Evolutionary conservation across 106 monocot genomes (phyloP).

Genomic region (Allium cepa): DNA sequence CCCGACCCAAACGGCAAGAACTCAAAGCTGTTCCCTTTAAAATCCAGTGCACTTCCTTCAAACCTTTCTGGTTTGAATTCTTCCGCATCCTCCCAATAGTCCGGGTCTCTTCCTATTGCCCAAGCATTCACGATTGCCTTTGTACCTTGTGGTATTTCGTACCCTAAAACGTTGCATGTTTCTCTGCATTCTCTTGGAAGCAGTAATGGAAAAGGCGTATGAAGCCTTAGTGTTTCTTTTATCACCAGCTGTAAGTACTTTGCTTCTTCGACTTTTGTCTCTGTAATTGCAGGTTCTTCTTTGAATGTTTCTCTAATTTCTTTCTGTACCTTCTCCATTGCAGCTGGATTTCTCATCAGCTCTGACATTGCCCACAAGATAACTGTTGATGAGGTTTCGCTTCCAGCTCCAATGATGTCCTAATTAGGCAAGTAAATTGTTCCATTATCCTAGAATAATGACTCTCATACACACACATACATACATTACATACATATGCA

Average conservation of each 20-base stretch:
- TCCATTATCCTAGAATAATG: background rate
- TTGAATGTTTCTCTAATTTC: too few species aligned
- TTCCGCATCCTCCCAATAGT: background rate
- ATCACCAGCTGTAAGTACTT: too few species aligned
- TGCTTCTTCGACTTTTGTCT: too few species aligned
- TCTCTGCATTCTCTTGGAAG: background rate
- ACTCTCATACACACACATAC: background rate
- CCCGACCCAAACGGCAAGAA: conserved; percentile 2
- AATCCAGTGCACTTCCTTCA: background rate
- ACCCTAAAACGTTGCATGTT: background rate
- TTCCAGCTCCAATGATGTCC: background rate
- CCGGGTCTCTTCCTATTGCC: background rate
- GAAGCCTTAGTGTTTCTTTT: background rate
- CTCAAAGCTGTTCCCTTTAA: background rate
- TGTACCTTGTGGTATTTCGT: background rate
- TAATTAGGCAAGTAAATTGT: background rate
- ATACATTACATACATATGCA: background rate
- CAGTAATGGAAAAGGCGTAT: background rate
- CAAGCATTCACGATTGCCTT: background rate
- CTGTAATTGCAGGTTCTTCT: too few species aligned
- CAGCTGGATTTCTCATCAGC: too few species aligned
- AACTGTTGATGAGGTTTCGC: too few species aligned
- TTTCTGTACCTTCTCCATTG: too few species aligned
- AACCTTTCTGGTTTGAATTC: conserved; percentile 9
- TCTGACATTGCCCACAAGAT: too few species aligned